These are phyloP conservation scores for Globisporangium nodosum DNA, from an alignment of 352 stramenopile species.

Conservation along the genomic window DNA sequence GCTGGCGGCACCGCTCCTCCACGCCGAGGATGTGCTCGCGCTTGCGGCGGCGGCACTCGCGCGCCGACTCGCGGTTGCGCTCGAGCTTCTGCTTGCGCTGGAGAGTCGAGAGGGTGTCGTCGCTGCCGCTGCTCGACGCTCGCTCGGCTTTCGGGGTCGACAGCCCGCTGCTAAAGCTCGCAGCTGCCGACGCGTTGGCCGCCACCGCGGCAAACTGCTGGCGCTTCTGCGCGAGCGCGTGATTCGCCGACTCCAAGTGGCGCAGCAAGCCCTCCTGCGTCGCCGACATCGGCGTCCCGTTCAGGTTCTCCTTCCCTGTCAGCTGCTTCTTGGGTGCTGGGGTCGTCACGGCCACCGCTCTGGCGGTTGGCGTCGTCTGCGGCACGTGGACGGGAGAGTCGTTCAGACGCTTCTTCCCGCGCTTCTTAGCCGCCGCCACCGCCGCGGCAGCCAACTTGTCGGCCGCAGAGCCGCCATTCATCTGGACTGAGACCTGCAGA, in stretches of 20 bases:
- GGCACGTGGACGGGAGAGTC: slow-evolving; percentile 22
- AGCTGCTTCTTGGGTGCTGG: slow-evolving; percentile 24
- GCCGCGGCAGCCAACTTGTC: slow-evolving; percentile 10
- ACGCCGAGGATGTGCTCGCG: slow-evolving; percentile 77
- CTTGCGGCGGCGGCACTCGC: slow-evolving; percentile 89
- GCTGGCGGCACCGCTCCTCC: slow-evolving; percentile 70
- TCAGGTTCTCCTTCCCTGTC: slow-evolving; percentile 17
- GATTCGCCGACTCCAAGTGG: slow-evolving; percentile 70
- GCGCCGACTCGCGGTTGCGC: slow-evolving; percentile 88
- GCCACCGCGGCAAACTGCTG: slow-evolving; percentile 20
- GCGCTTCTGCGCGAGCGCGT: slow-evolving; percentile 57
- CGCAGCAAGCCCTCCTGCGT: slow-evolving; percentile 59
- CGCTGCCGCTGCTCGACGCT: slow-evolving; percentile 50
- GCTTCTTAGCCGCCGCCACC: slow-evolving; percentile 20
- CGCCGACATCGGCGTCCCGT: slow-evolving; percentile 32
- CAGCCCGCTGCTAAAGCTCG: slow-evolving; percentile 1
- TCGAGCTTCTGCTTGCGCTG: slow-evolving; percentile 86
- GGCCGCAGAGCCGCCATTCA: neutral
- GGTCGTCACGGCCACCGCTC: slow-evolving; percentile 3
- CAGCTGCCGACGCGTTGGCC: slow-evolving; percentile 1
- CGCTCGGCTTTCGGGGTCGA: slow-evolving; percentile 49
- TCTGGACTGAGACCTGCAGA: slow-evolving; percentile 15
- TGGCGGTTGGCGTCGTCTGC: slow-evolving; percentile 6
- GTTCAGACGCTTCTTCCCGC: slow-evolving; percentile 53
- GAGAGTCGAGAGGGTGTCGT: slow-evolving; percentile 32